phyloP scores from a whole-genome alignment of 768 basidiomycete genomes.

The Termitomyces heimii region DNA sequence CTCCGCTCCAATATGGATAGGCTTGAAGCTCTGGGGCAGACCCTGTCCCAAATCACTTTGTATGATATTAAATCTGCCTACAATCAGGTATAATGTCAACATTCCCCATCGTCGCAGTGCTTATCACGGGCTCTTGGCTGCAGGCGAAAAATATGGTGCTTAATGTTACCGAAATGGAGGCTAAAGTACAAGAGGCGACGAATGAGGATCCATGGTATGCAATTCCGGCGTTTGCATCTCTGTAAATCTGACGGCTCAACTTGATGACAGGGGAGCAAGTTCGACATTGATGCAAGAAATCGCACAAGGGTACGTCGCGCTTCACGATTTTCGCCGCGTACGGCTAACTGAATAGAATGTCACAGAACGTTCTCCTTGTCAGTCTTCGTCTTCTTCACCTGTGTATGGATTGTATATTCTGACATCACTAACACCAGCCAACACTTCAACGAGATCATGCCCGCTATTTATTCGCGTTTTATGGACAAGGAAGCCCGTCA shows the following conservation, averaged over 20 bases:
- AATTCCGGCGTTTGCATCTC: not conserved
- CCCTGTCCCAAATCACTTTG: conserved; percentile 77
- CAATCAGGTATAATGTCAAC: conserved; percentile 60
- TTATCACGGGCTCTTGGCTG: not conserved
- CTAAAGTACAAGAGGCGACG: conserved; percentile 93
- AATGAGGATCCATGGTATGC: conserved; percentile 98
- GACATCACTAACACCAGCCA: conserved; percentile 47
- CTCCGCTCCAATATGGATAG: conserved; percentile 56
- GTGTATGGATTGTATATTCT: not conserved
- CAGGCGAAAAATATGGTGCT: conserved; percentile 96
- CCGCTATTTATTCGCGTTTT: conserved; percentile 88
- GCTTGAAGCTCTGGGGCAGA: conserved; percentile 66
- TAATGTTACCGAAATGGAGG: conserved; percentile 96
- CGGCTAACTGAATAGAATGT: not conserved
- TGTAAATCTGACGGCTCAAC: conserved; percentile 2
- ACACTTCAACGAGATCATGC: conserved; percentile 99
- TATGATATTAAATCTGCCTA: conserved; percentile 96
- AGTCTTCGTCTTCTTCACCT: conserved; percentile 21
- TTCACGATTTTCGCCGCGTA: not conserved
- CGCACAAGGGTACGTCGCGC: conserved; percentile 71
- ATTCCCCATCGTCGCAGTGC: not conserved
- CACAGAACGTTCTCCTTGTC: conserved; percentile 95
- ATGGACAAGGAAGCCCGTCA: conserved; percentile 98
- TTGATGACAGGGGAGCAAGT: conserved; percentile 72
- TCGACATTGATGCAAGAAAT: conserved; percentile 99